Conservation (phyloP, 371 early-diverging fungal species). For the Haplosporangium sp. region DNA sequence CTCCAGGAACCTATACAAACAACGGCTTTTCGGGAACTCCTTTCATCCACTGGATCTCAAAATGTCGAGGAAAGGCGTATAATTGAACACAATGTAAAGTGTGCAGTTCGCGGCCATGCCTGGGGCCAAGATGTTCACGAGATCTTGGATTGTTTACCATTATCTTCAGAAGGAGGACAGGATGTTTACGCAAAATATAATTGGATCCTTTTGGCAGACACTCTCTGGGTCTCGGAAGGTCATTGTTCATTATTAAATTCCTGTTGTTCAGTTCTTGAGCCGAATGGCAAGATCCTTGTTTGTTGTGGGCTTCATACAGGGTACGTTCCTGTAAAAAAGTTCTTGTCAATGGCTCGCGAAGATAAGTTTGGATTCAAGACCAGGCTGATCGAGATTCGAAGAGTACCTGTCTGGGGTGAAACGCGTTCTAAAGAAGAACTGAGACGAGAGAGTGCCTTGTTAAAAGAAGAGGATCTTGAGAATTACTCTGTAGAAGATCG, state of each 20-base stretch:
- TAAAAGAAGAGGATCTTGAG: slow-evolving; percentile 35
- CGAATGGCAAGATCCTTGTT: slow-evolving; percentile 35
- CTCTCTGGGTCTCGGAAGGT: slow-evolving; percentile 54
- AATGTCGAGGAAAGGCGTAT: slow-evolving; percentile 4
- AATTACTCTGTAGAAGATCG: slow-evolving; percentile 37
- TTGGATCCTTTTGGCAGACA: slow-evolving; percentile 45
- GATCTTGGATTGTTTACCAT: slow-evolving; percentile 24
- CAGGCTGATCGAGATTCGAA: slow-evolving; percentile 32
- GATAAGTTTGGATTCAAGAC: slow-evolving; percentile 19
- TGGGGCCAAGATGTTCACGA: slow-evolving; percentile 48
- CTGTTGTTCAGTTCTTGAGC: slow-evolving; percentile 27
- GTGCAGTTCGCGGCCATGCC: slow-evolving; percentile 53
- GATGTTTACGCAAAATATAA: slow-evolving; percentile 18
- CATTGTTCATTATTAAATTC: slow-evolving; percentile 33
- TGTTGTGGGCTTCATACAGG: slow-evolving; percentile 53
- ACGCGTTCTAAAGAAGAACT: slow-evolving; percentile 29
- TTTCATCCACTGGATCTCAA: background rate
- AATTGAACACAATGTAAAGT: slow-evolving; percentile 30
- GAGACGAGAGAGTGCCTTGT: slow-evolving; percentile 18
- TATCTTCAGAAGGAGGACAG: background rate
- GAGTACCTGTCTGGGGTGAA: slow-evolving; percentile 44
- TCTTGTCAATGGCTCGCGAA: slow-evolving; percentile 30
- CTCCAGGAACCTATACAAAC: slow-evolving; percentile 10
- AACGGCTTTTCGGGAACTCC: background rate
- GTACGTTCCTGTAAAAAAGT: slow-evolving; percentile 31